Percentiles rank a stretch among this genome's conserved stretches.
Evolutionary conservation across 2,329 filamentous ascomycete species (phyloP).

Genomic region (Ophiostoma triangulosporum): DNA sequence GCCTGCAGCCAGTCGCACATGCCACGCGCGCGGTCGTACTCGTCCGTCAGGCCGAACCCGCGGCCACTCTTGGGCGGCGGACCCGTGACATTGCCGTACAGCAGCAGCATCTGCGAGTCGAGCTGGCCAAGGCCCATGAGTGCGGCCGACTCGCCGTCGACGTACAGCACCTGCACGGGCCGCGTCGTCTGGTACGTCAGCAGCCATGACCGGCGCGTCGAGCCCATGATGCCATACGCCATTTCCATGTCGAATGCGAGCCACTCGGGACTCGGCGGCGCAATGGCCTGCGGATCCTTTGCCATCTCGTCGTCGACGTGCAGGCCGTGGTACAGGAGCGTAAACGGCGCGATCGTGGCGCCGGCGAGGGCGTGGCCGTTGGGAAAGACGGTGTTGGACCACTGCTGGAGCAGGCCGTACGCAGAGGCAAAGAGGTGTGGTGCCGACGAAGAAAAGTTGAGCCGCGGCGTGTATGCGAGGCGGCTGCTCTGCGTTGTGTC

Average conservation of each 20-base stretch:
- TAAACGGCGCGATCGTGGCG: constrained; percentile 31
- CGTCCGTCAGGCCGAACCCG: constrained; percentile 26
- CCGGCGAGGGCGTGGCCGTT: constrained; percentile 34
- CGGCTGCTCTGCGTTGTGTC: not conserved
- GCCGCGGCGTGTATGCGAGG: constrained; percentile 3
- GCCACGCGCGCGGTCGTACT: constrained; percentile 33
- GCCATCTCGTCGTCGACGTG: constrained; percentile 8
- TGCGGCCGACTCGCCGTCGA: constrained; percentile 36
- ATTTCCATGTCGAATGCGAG: constrained; percentile 38
- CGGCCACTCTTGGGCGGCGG: constrained; percentile 14
- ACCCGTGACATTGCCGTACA: constrained; percentile 32
- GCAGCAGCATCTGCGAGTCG: constrained; percentile 35
- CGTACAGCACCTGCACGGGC: constrained; percentile 30
- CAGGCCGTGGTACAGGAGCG: constrained; percentile 35
- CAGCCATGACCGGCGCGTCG: constrained; percentile 28
- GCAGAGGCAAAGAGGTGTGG: constrained; percentile 36
- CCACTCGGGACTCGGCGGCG: constrained; percentile 36
- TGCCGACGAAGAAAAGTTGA: constrained; percentile 34
- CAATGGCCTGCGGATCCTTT: constrained; percentile 17
- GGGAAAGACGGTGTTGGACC: constrained; percentile 37
- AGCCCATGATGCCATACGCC: constrained; percentile 40
- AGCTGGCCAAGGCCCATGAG: constrained; percentile 32
- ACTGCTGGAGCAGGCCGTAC: constrained; percentile 33
- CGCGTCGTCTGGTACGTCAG: constrained; percentile 34
- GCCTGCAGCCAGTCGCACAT: constrained; percentile 32